A percentile compares a stretch with the other conserved stretches of the same genome.
Evolutionary conservation across 257 asterid species (phyloP).

Genomic region (Nicotiana attenuata): DNA sequence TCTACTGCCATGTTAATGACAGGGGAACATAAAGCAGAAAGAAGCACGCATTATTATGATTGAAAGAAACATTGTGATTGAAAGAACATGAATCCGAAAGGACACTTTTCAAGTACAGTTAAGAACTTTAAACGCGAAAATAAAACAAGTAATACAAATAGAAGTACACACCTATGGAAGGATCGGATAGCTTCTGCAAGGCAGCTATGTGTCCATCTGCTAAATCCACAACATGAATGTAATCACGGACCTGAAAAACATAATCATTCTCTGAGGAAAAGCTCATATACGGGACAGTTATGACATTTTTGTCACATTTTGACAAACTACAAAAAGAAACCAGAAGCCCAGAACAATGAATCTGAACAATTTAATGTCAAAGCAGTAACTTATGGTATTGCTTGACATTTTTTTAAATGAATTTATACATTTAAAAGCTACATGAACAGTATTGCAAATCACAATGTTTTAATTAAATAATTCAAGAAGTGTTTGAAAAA

Average conservation of each 20-base stretch:
- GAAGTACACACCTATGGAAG: conserved; percentile 58
- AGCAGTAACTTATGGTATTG: background rate
- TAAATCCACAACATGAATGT: conserved; percentile 89
- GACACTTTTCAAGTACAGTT: background rate
- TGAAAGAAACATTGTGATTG: background rate
- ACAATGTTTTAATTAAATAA: too few species aligned
- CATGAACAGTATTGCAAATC: too few species aligned
- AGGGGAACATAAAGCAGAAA: background rate
- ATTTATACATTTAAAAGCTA: background rate
- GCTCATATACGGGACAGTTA: background rate
- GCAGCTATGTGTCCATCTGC: conserved; percentile 98
- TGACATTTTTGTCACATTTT: background rate
- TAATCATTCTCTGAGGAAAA: background rate
- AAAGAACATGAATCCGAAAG: background rate
- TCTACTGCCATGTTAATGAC: background rate
- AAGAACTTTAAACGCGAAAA: background rate
- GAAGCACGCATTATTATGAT: background rate
- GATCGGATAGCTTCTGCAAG: conserved; percentile 67
- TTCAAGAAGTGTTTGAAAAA: background rate
- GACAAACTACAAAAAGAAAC: background rate
- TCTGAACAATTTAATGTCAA: background rate
- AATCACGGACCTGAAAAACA: conserved; percentile 79
- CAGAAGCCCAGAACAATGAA: background rate
- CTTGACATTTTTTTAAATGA: background rate
- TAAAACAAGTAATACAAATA: background rate